These are phyloP conservation scores for Phytophthora europaea DNA, from an alignment of 352 stramenopile species.

Conservation along the genomic window DNA sequence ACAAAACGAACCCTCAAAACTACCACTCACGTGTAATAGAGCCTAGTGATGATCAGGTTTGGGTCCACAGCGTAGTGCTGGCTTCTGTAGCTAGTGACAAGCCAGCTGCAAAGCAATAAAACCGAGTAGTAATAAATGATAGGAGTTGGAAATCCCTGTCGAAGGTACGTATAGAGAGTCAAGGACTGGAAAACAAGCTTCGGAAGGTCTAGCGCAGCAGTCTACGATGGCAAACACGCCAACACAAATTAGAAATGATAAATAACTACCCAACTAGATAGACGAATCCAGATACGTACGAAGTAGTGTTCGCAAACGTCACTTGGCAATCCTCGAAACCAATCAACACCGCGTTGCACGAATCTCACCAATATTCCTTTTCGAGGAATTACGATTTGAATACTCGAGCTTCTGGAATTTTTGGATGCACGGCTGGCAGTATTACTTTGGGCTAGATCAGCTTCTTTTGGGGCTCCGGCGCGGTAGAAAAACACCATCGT, in stretches of 20 bases:
- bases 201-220: constrained; percentile 43
- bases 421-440: neutral
- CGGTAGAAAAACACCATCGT: constrained; percentile 36
- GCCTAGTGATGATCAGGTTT: constrained; percentile 27
- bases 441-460: neutral
- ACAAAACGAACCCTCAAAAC: neutral
- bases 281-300: neutral
- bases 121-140: constrained; percentile 49
- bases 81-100: constrained; percentile 51
- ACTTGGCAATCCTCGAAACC: neutral
- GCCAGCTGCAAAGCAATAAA: constrained; percentile 44
- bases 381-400: neutral
- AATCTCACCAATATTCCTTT: neutral
- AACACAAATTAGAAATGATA: neutral
- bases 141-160: constrained; percentile 41
- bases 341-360: neutral
- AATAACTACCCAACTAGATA: no score
- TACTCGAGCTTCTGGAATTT: no score
- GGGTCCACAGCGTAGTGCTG: constrained; percentile 28
- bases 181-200: constrained; percentile 55
- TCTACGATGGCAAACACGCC: constrained; percentile 24
- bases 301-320: constrained; percentile 7
- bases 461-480: constrained; percentile 2
- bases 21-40: constrained; percentile 45
- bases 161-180: constrained; percentile 43